These are phyloP conservation scores for Plasmopara halstedii DNA, from an alignment of 352 stramenopile species.

Conservation along the genomic window DNA sequence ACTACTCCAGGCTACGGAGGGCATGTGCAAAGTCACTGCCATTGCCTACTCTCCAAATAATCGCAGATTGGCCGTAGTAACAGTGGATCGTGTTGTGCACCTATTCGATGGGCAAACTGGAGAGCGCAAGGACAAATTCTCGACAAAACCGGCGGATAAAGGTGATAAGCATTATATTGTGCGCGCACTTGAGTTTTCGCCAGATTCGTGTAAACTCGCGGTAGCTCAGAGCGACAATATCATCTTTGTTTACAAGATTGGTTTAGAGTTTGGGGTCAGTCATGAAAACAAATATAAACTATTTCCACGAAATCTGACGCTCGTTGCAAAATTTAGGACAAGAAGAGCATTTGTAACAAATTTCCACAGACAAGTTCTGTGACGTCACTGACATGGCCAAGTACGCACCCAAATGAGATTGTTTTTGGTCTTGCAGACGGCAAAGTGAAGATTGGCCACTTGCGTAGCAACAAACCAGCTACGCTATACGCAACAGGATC, in stretches of 20 bases:
- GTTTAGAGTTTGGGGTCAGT: slow-evolving; percentile 70
- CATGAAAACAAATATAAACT: neutral
- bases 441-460: slow-evolving; percentile 90
- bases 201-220: slow-evolving; percentile 90
- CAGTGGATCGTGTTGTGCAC: slow-evolving; percentile 88
- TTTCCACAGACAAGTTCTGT: slow-evolving; percentile 82
- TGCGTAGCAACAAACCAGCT: slow-evolving; percentile 89
- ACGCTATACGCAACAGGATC: slow-evolving; percentile 84
- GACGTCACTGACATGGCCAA: slow-evolving; percentile 88
- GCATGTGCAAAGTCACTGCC: slow-evolving; percentile 89
- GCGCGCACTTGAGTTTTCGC: slow-evolving; percentile 86
- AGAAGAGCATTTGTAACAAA: slow-evolving; percentile 96
- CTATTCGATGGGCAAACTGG: slow-evolving; percentile 90
- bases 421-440: slow-evolving; percentile 92
- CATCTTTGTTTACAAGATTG: slow-evolving; percentile 95
- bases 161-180: slow-evolving; percentile 94
- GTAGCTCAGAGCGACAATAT: slow-evolving; percentile 96
- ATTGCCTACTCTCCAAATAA: slow-evolving; percentile 92
- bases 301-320: neutral
- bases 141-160: slow-evolving; percentile 92
- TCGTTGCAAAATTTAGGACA: slow-evolving; percentile 42
- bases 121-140: slow-evolving; percentile 93
- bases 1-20: slow-evolving; percentile 84
- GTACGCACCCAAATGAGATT: slow-evolving; percentile 86
- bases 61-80: slow-evolving; percentile 87